These are phyloP conservation scores for Penicillium sp. DNA, from an alignment of 2,329 filamentous ascomycete species.

Conservation along the genomic window DNA sequence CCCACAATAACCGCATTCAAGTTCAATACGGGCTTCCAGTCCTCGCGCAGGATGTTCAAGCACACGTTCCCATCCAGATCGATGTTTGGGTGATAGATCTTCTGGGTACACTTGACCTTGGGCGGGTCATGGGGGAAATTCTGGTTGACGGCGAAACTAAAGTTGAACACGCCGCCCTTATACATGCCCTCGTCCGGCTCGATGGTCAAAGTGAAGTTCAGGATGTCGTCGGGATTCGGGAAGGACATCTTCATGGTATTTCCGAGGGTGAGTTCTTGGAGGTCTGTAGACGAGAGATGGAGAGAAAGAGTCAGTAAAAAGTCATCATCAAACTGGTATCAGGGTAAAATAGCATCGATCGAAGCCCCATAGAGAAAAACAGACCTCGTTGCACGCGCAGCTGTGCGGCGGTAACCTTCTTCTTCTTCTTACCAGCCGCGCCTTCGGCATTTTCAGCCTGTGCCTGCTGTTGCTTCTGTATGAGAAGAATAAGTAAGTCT, in stretches of 20 bases:
- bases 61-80: conserved; percentile 98
- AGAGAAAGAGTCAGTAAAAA: not conserved
- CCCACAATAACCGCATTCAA: conserved; percentile 96
- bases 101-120: conserved; percentile 95
- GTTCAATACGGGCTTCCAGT: conserved; percentile 99
- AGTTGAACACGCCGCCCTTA: conserved; percentile 84
- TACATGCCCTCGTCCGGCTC: conserved; percentile 72
- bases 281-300: conserved; percentile 40
- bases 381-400: conserved; percentile 93
- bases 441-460: conserved; percentile 93
- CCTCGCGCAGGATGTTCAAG: conserved; percentile 93
- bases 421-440: conserved; percentile 82
- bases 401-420: conserved; percentile 97
- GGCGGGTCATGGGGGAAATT: conserved; percentile 97
- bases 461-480: conserved; percentile 79
- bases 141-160: conserved; percentile 89
- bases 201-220: conserved; percentile 59
- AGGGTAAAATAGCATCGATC: not conserved
- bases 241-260: conserved; percentile 65
- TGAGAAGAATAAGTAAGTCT: conserved; percentile 5
- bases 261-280: conserved; percentile 58
- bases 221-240: conserved; percentile 62
- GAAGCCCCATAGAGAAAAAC: conserved; percentile 22
- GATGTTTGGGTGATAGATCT: conserved; percentile 99
- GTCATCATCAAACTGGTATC: not conserved